phyloP scores from a whole-genome alignment of 495 filamentous ascomycete species.

The Penicillium flavigenum region DNA sequence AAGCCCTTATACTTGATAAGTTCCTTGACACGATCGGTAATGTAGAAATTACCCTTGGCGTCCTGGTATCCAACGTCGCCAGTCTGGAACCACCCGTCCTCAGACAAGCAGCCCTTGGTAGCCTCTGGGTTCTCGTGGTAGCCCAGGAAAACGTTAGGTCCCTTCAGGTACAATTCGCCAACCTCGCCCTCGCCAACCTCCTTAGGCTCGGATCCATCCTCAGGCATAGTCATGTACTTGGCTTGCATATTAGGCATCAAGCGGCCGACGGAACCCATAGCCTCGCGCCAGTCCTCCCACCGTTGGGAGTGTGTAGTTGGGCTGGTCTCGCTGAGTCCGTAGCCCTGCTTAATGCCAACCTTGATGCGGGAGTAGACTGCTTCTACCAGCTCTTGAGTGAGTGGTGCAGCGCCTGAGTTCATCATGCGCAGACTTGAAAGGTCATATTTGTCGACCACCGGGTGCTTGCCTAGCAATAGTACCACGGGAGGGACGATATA shows the following conservation, averaged over 20 bases:
- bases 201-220: slow-evolving; percentile 50
- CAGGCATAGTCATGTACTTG: slow-evolving; percentile 66
- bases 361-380: slow-evolving; percentile 71
- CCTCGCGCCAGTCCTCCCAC: slow-evolving; percentile 74
- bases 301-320: slow-evolving; percentile 58
- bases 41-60: slow-evolving; percentile 60
- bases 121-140: slow-evolving; percentile 74
- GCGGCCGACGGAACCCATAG: slow-evolving; percentile 77
- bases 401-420: slow-evolving; percentile 85
- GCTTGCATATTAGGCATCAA: slow-evolving; percentile 80
- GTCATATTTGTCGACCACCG: slow-evolving; percentile 75
- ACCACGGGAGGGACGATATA: slow-evolving; percentile 88
- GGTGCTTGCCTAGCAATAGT: slow-evolving; percentile 75
- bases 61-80: slow-evolving; percentile 66
- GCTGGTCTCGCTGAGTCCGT: slow-evolving; percentile 81
- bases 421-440: slow-evolving; percentile 77
- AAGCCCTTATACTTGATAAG: slow-evolving; percentile 89
- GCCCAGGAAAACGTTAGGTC: slow-evolving; percentile 68
- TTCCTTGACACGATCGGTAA: slow-evolving; percentile 88
- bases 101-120: slow-evolving; percentile 61
- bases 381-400: slow-evolving; percentile 80
- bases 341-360: slow-evolving; percentile 78
- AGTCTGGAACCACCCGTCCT: slow-evolving; percentile 62
- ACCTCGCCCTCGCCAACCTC: slow-evolving; percentile 60
- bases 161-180: slow-evolving; percentile 63